Conservation (phyloP, 805 yeast species). For the Wickerhamomyces strasburgensis region DNA sequence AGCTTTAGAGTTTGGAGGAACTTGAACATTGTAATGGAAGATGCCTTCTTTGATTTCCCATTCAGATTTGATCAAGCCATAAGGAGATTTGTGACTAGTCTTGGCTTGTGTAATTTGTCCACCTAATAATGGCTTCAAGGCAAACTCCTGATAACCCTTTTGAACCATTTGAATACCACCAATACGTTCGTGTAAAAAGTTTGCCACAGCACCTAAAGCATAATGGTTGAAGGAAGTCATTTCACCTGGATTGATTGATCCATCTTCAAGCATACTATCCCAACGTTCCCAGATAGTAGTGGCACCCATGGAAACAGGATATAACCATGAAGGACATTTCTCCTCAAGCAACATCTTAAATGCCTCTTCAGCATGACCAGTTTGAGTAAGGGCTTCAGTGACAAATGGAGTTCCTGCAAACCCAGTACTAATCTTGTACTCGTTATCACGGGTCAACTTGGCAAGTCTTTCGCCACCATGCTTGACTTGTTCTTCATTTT, state of each 20-base stretch:
- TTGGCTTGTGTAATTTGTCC: conserved; percentile 11
- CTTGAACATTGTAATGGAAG: conserved; percentile 9
- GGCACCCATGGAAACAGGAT: conserved; percentile 18
- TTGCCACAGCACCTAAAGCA: conserved; percentile 20
- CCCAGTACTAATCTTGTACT: conserved; percentile 16
- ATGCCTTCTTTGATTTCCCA: conserved; percentile 8
- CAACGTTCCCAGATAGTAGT: conserved; percentile 21
- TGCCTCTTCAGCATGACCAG: conserved; percentile 12
- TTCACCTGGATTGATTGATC: conserved; percentile 17
- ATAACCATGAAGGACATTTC: conserved; percentile 17
- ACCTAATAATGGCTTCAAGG: conserved; percentile 15
- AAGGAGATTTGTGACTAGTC: conserved; percentile 14
- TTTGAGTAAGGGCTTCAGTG: conserved; percentile 11
- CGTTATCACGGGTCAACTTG: conserved; percentile 7
- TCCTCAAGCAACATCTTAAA: conserved; percentile 11
- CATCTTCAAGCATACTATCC: conserved; percentile 18
- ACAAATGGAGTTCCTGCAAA: conserved; percentile 20
- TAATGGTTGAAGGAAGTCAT: conserved; percentile 21
- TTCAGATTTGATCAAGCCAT: conserved; percentile 14
- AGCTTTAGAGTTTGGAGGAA: conserved; percentile 14
- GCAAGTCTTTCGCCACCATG: conserved; percentile 14
- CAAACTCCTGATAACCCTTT: conserved; percentile 8
- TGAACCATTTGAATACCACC: conserved; percentile 12
- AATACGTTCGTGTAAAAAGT: conserved; percentile 18
- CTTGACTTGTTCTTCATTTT: conserved; percentile 3